phyloP scores from a whole-genome alignment of 768 basidiomycete species.

The Melanogaster broomeanus region DNA sequence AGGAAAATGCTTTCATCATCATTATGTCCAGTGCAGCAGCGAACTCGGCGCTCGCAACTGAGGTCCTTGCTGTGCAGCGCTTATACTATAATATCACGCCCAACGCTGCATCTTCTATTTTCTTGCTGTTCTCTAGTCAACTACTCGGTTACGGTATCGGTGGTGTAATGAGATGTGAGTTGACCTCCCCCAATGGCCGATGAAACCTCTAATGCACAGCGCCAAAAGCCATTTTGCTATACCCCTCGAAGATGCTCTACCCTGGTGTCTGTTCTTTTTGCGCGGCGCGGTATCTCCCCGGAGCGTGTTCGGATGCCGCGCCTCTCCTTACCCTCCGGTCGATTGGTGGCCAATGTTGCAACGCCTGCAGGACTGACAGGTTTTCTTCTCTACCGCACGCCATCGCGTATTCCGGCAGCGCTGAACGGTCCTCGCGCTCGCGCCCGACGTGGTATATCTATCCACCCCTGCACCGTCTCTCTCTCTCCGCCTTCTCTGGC shows the following conservation, averaged over 20 bases:
- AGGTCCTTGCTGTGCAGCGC: slow-evolving; percentile 54
- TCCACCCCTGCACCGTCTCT: too few relatives aligned
- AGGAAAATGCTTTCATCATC: slow-evolving; percentile 58
- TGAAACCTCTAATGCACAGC: neutral
- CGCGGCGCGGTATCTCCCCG: too few relatives aligned
- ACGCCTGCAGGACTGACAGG: too few relatives aligned
- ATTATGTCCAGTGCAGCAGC: slow-evolving; percentile 60
- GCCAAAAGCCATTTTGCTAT: slow-evolving; percentile 34
- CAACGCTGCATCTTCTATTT: slow-evolving; percentile 45
- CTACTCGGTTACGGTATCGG: slow-evolving; percentile 55
- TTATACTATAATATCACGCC: slow-evolving; percentile 55
- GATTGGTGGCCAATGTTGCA: too few relatives aligned
- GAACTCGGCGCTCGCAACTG: slow-evolving; percentile 53
- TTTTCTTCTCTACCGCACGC: too few relatives aligned
- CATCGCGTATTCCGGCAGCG: too few relatives aligned
- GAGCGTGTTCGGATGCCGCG: too few relatives aligned
- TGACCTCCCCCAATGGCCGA: neutral
- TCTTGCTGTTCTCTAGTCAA: slow-evolving; percentile 39
- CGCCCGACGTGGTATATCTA: too few relatives aligned
- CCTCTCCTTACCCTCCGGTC: too few relatives aligned
- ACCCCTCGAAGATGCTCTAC: slow-evolving; percentile 48
- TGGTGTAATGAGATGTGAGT: slow-evolving; percentile 50
- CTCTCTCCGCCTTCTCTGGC: too few relatives aligned
- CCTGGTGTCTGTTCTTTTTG: slow-evolving; percentile 34
- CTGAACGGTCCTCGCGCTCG: too few relatives aligned